Evolutionary conservation across 129 eudicot genomes (phyloP).

Genomic region (Oenanthe sinensis): DNA sequence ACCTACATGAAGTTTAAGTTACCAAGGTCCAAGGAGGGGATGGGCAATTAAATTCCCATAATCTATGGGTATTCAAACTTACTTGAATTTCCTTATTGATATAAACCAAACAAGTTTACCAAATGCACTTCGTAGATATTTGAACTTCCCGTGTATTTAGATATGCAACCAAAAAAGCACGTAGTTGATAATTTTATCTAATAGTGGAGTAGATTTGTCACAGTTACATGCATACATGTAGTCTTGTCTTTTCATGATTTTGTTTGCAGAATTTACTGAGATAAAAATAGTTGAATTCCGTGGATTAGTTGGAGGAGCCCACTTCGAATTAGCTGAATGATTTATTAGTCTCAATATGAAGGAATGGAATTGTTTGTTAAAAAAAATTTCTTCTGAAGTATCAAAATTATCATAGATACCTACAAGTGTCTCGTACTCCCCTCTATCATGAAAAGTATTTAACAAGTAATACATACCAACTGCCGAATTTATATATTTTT

Average conservation of each 20-base stretch:
- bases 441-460: neutral
- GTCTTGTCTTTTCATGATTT: neutral
- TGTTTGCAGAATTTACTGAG: neutral
- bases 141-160: no score
- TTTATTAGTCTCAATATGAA: neutral
- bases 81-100: no score
- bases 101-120: no score
- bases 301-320: neutral
- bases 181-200: neutral
- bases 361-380: neutral
- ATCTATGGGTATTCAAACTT: no score
- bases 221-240: neutral
- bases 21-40: no score
- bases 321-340: neutral
- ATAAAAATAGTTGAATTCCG: neutral
- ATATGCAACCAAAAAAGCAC: no score
- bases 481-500: neutral
- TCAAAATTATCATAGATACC: neutral
- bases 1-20: no score
- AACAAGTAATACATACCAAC: neutral
- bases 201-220: neutral
- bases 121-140: no score
- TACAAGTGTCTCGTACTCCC: neutral
- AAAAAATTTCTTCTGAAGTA: no score
- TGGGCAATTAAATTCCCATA: no score